A percentile compares a stretch with the other conserved stretches of the same genome.
These are phyloP conservation scores for Phytophthora boehmeriae DNA, from an alignment of 352 stramenopile genomes.

Conservation along the genomic window DNA sequence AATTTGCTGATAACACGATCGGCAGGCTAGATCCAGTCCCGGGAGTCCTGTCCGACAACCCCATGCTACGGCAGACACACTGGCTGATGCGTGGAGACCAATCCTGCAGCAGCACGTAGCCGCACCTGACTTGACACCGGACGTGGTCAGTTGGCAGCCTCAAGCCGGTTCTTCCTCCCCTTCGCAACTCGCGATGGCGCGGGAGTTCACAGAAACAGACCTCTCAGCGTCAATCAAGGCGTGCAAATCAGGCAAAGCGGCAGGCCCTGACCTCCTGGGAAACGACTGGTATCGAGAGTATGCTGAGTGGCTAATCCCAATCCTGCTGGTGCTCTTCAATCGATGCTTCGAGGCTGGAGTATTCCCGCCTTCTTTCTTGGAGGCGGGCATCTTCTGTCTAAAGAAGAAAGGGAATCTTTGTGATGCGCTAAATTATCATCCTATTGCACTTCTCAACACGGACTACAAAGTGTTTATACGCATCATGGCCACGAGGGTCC, in stretches of 20 bases:
- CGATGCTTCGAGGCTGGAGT: not conserved
- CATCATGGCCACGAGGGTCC: slow-evolving; percentile 5
- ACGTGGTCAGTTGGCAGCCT: too few relatives aligned
- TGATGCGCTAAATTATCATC: too few relatives aligned
- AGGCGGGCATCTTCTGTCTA: slow-evolving; percentile 10
- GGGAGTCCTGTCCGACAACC: not conserved
- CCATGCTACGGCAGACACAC: not conserved
- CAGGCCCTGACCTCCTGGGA: not conserved
- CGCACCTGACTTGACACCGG: too few relatives aligned
- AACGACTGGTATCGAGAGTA: slow-evolving; percentile 10
- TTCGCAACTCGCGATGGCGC: too few relatives aligned
- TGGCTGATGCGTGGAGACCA: not conserved
- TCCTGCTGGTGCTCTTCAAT: slow-evolving; percentile 3
- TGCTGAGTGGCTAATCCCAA: not conserved
- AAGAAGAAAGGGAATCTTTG: too few relatives aligned
- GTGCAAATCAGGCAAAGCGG: slow-evolving; percentile 5
- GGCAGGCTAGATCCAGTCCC: not conserved
- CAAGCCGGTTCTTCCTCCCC: too few relatives aligned
- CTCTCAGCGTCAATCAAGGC: not conserved
- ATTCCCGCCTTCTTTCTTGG: not conserved
- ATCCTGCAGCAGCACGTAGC: too few relatives aligned
- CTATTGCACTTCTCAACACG: slow-evolving; percentile 8
- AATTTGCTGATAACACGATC: not conserved
- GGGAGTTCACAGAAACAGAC: slow-evolving; percentile 7
- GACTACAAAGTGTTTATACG: slow-evolving; percentile 18